A percentile compares a stretch with the other conserved stretches of the same genome.
Evolutionary conservation across 257 asterid species (phyloP).

Genomic region (Gentiana dahurica): DNA sequence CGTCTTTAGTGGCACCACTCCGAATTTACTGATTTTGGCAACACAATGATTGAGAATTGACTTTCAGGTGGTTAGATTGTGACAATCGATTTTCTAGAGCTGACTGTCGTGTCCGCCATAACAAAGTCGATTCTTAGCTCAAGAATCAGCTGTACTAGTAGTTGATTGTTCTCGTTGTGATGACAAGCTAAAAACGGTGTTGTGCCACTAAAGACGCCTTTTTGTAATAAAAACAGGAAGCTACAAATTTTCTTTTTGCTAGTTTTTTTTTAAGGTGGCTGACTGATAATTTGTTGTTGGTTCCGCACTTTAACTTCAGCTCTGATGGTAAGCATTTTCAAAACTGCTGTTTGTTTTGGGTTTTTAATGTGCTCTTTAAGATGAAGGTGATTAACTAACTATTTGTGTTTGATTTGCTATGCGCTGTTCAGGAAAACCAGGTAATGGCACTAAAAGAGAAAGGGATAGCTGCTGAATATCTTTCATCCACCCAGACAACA

Average conservation of each 20-base stretch:
- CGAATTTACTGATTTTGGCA: no score
- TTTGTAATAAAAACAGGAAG: no score
- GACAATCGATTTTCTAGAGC: no score
- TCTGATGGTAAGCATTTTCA: slow-evolving; percentile 55
- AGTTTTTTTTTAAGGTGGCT: slow-evolving; percentile 7
- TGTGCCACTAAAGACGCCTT: no score
- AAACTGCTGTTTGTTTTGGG: slow-evolving; percentile 3
- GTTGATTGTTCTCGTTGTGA: no score
- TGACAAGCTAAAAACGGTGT: no score
- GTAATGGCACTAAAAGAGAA: slow-evolving; percentile 69
- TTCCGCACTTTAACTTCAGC: slow-evolving; percentile 39
- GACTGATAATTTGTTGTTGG: slow-evolving; percentile 1
- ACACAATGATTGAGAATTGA: no score
- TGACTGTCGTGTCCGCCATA: no score
- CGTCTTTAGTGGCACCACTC: no score
- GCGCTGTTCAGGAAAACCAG: slow-evolving; percentile 67
- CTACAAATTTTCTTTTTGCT: slow-evolving; percentile 15
- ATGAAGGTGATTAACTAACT: background rate
- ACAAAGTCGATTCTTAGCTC: no score
- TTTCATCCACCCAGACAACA: slow-evolving; percentile 75
- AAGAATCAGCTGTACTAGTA: no score
- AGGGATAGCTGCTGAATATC: slow-evolving; percentile 84
- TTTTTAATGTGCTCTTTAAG: background rate
- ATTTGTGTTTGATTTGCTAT: background rate
- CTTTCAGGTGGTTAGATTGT: no score